Percentiles rank a stretch among this genome's conserved stretches.
phyloP scores from a whole-genome alignment of 2,329 filamentous ascomycete species.

The Aureobasidium leucospermi region DNA sequence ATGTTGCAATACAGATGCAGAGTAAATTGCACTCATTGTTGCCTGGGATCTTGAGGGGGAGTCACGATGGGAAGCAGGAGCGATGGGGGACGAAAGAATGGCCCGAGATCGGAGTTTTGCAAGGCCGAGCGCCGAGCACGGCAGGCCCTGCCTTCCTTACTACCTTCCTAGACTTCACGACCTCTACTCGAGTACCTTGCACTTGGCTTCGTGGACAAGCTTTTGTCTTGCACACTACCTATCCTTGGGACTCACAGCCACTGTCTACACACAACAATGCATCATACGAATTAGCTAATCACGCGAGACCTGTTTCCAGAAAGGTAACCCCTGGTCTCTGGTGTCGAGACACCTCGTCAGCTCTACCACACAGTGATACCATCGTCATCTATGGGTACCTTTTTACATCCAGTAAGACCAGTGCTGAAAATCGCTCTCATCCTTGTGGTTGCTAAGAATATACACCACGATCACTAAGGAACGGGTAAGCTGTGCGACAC shows the following conservation, averaged over 20 bases:
- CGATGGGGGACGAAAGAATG: background rate
- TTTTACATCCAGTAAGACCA: background rate
- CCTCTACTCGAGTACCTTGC: background rate
- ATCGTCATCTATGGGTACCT: background rate
- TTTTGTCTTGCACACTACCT: background rate
- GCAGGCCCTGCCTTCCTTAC: background rate
- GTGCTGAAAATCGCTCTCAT: background rate
- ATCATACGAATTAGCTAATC: background rate
- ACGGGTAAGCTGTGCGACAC: slow-evolving; percentile 3
- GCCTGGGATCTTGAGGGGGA: background rate
- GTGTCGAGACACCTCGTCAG: background rate
- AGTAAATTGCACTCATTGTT: too few species aligned
- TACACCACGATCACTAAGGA: background rate
- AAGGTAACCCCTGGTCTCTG: background rate
- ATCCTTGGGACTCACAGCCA: background rate
- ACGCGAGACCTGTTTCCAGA: background rate
- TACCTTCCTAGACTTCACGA: background rate
- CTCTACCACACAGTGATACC: background rate
- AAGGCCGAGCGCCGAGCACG: background rate
- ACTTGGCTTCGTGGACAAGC: slow-evolving; percentile 1
- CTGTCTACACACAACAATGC: background rate
- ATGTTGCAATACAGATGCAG: too few species aligned
- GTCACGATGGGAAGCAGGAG: background rate
- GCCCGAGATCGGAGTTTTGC: background rate
- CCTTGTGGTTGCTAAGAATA: slow-evolving; percentile 1